Evolutionary conservation across 495 filamentous ascomycete genomes (phyloP), one percentile per base, ranked within the genome.

Genomic region (Penicillium dipodomyicola): DNA sequence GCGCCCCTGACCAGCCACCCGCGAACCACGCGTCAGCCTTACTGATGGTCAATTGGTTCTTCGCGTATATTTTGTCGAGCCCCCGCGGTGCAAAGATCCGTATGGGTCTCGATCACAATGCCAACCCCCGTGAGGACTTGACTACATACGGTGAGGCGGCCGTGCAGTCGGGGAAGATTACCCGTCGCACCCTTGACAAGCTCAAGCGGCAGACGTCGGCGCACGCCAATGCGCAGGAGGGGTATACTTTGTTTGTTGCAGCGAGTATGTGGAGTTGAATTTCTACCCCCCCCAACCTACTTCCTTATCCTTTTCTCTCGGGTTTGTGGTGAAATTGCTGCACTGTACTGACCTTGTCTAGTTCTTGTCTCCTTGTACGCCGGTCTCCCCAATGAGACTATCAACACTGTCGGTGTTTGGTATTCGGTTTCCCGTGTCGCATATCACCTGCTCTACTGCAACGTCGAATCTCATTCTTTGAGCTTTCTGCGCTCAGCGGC

Each of bases 121-220:
- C 61, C 25, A 63, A 68, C 2, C 79, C 81, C 0, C 67, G 75
- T 3, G 67, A 80, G 44, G 73, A 81, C 35, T 68, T 83, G 4
- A 55, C 56, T 44, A 77, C 73, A 20, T 73, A 75, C 55, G 80
- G 79, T 44, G 65, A 74, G 19, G 70, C 65, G 1, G 77, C 77
- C 1, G 79, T 84, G 15, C 61, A 73, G 35, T 63, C 68, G 23
- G 80, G 79, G 40, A 81, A 81, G 62, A 69, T 84, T 29, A 77
- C 65, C 9, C 72, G 74, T 37, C 49, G 56, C 15, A 67, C 71
- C 43, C 67, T 82, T 39, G 64, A 77, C 32, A 76, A 68, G 63
- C 57, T 84, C 19, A 75, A 75, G 64, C 74, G 79, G 1, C 62
- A 68, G 60, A 78, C 81, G 58, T 65, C 72, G 0, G 76, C 79